Evolutionary conservation across 306 rosid genomes (phyloP), one percentile per base, ranked within the genome.

Genomic region (Cucurbita ficifolia): DNA sequence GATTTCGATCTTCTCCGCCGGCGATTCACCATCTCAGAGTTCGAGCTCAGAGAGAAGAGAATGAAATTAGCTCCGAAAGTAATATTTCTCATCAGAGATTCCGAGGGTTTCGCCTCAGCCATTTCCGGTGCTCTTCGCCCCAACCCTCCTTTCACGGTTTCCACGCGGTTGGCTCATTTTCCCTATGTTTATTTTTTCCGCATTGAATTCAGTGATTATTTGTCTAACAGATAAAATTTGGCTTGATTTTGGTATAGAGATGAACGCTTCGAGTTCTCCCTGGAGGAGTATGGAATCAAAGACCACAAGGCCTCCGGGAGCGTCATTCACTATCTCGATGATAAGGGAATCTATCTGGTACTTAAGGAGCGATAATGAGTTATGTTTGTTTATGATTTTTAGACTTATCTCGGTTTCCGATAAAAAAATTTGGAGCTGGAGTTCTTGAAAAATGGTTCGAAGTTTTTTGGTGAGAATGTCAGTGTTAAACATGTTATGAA

Each of bases 231-330:
- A 7, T 40, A 54, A 4, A 7, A 6, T 5, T 56, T 54, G 10
- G 19, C 10, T 72, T 63, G 10, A 3, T 19, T 22, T 81, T 68
- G 69, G 76, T 52, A 4, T 84, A 92, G 96, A 16, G 94, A 86
- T 7, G 92, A 89, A 4, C 45, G 73, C 18, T 89, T 87, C 58
- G 90, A 87, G 67, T 79, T 87, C 14, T 83, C 92, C 1, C 75
- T 92, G 83, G 96, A 92, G 42, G 59, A 72, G 35, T 92, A 92
- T 40, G 94, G 89, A 74, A 82, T 92, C 81, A 77, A 63, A 36
- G 80, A 89, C 45, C 77, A 76, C 50, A 92, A 85, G 72, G 88
- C 92, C 2, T 86, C 92, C 19, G 97, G 94, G 22, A 82, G 13
- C 59, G 49, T 89, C 74, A 54, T 77, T 78, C 93, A 89, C 79